Evolutionary conservation across 2,329 filamentous ascomycete species (phyloP).

Genomic region (Aspergillus caelatus): DNA sequence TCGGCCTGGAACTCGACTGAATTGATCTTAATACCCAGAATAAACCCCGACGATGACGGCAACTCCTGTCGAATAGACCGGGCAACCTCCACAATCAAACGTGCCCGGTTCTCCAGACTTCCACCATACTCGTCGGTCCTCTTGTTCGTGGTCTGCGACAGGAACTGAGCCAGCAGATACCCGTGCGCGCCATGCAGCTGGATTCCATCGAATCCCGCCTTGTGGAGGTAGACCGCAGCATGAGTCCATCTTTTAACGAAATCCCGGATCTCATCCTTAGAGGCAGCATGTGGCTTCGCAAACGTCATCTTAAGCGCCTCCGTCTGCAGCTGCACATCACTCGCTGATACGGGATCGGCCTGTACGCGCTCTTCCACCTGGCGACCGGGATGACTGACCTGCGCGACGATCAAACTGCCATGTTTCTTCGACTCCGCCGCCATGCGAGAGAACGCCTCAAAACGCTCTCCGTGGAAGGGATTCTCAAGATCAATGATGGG

Average conservation of each 20-base stretch:
- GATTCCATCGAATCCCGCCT: constrained; percentile 61
- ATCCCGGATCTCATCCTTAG: constrained; percentile 45
- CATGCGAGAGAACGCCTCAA: constrained; percentile 61
- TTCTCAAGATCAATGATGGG: constrained; percentile 60
- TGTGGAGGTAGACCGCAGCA: constrained; percentile 63
- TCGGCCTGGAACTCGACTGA: constrained; percentile 59
- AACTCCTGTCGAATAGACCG: constrained; percentile 30
- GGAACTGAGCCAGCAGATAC: constrained; percentile 61
- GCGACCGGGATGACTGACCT: constrained; percentile 66
- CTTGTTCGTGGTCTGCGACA: constrained; percentile 55
- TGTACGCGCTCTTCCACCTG: constrained; percentile 54
- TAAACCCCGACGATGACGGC: constrained; percentile 37
- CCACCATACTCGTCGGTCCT: constrained; percentile 69
- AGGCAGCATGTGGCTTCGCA: constrained; percentile 37
- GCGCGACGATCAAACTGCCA: constrained; percentile 61
- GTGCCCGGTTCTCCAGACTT: constrained; percentile 66
- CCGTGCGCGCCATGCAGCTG: constrained; percentile 60
- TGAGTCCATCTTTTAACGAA: constrained; percentile 66
- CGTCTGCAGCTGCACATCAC: constrained; percentile 50
- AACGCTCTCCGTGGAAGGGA: constrained; percentile 58
- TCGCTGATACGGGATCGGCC: constrained; percentile 54
- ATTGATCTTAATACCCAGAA: constrained; percentile 62
- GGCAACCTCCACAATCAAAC: constrained; percentile 61
- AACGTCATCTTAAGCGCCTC: constrained; percentile 35
- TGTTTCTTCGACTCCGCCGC: constrained; percentile 59